A percentile compares a stretch with the other conserved stretches of the same genome.
phyloP scores from a whole-genome alignment of 495 filamentous ascomycete genomes.

The Penicillium flavigenum region DNA sequence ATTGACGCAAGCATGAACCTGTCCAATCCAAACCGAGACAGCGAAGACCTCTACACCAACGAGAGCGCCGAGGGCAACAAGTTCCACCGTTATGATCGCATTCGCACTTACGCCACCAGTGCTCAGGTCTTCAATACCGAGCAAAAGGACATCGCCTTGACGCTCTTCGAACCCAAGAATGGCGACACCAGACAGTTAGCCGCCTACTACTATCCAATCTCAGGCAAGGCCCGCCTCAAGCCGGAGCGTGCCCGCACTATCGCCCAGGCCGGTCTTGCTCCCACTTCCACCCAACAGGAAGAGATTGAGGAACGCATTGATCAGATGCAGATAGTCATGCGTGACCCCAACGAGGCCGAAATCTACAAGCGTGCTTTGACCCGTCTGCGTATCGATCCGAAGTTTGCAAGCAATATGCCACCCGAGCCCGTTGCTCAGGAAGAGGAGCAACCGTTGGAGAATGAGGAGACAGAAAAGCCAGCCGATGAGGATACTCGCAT shows the following conservation, averaged over 20 bases:
- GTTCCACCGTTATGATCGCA: constrained; percentile 70
- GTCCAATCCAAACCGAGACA: constrained; percentile 65
- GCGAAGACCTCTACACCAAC: constrained; percentile 64
- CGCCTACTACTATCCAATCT: constrained; percentile 88
- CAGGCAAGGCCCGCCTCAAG: constrained; percentile 64
- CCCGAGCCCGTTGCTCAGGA: constrained; percentile 32
- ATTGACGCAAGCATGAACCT: constrained; percentile 75
- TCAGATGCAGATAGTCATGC: constrained; percentile 53
- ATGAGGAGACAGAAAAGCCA: constrained; percentile 15
- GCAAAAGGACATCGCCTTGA: constrained; percentile 57
- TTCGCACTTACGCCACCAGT: constrained; percentile 82
- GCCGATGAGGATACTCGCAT: constrained; percentile 26
- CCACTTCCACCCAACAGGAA: constrained; percentile 34
- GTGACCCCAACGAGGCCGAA: constrained; percentile 55
- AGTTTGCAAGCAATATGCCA: constrained; percentile 41
- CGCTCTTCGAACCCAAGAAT: constrained; percentile 61
- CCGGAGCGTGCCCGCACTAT: constrained; percentile 55
- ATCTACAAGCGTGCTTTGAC: constrained; percentile 47
- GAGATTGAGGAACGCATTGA: constrained; percentile 49
- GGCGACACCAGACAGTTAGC: constrained; percentile 56
- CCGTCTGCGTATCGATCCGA: constrained; percentile 45
- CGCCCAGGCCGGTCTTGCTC: constrained; percentile 46
- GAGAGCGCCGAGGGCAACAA: constrained; percentile 43
- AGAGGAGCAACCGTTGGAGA: constrained; percentile 23
- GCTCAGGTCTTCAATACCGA: constrained; percentile 60